Conservation (phyloP, 306 rosid species). For the Cotoneaster glaucophyllus region DNA sequence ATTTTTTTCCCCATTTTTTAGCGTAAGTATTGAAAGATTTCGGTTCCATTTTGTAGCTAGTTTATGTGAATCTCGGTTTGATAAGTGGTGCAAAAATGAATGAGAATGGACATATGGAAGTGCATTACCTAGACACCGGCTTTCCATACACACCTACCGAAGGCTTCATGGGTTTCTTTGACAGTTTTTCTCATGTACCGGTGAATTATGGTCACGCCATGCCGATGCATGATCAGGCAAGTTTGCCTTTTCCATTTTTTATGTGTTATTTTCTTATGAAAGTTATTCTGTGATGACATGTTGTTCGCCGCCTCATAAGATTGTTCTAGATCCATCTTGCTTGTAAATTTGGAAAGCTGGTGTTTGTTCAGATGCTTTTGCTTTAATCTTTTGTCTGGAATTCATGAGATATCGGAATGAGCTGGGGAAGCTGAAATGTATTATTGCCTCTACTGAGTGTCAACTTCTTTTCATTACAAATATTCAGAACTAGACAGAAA, state of each 20-base stretch:
- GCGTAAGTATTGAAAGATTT: neutral
- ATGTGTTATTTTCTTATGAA: neutral
- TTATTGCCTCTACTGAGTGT: neutral
- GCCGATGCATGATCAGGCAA: slow-evolving; percentile 66
- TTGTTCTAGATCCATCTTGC: slow-evolving; percentile 8
- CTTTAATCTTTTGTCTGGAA: neutral
- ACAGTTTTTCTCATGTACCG: slow-evolving; percentile 53
- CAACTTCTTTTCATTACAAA: neutral
- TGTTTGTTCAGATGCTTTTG: slow-evolving; percentile 14
- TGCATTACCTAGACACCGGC: slow-evolving; percentile 63
- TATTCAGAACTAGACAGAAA: neutral
- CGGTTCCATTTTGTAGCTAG: slow-evolving; percentile 12
- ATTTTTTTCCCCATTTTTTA: neutral
- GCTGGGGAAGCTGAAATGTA: neutral
- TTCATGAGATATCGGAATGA: neutral
- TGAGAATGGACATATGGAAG: slow-evolving; percentile 71
- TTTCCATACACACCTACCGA: slow-evolving; percentile 60
- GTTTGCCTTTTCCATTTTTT: neutral
- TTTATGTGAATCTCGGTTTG: slow-evolving; percentile 14
- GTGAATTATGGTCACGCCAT: slow-evolving; percentile 48
- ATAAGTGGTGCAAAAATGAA: slow-evolving; percentile 37
- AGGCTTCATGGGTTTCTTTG: slow-evolving; percentile 64
- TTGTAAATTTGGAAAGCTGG: slow-evolving; percentile 12
- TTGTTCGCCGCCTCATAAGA: neutral
- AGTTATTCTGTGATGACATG: neutral